Base-by-base conservation (phyloP, 129 eudicot genomes). In the Chrysanthemum makinoi region DNA sequence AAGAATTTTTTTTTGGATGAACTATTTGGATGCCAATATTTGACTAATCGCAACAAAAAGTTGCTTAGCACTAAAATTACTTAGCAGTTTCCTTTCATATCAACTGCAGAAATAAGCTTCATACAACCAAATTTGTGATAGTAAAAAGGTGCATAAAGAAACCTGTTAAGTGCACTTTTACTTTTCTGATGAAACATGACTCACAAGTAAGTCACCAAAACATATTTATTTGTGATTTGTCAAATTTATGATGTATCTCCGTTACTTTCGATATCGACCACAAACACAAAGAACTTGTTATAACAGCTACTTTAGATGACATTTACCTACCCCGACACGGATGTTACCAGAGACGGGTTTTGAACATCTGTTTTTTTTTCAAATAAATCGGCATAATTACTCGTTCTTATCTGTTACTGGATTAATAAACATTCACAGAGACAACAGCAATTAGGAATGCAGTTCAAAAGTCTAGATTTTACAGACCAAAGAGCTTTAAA, bases 401-500 rank as follows among this genome's bases (percentile, higher is more conserved):
- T 10, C 3, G 33, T 19, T 6, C 33, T 9, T 58, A 35, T 9
- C 5, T 6, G 9, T 10, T 5, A 58, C 63, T 20, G 20, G 5
- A 4, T 19, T 35, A 56, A 53, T 17, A 60, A 28, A 61, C 11
- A 53, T 69, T 69, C 17, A 47, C 54, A 70, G 30, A 56, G 10
- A 70, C 18, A 70, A 17, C 16, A 44, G 19, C 75, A 70, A 52
- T 54, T 5, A 68, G 0, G 49, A 51, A 51, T 1, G 61, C 4
- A 68, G 50, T 30, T 22, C 14, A 28, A 15, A 10, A 56, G 18
- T 16, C 15, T 13, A 9, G 22, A 61, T 73, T 63, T 17, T 63
- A 73, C 67, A 66, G 3, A 75, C 53, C 59, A 77, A 53, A 62
- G 6, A 22, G 47, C 47, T 18, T n/a, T 26, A 56, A 19, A 65